Evolutionary conservation across 129 eudicot genomes (phyloP).

Genomic region (sunflower (Helianthus annuus)): DNA sequence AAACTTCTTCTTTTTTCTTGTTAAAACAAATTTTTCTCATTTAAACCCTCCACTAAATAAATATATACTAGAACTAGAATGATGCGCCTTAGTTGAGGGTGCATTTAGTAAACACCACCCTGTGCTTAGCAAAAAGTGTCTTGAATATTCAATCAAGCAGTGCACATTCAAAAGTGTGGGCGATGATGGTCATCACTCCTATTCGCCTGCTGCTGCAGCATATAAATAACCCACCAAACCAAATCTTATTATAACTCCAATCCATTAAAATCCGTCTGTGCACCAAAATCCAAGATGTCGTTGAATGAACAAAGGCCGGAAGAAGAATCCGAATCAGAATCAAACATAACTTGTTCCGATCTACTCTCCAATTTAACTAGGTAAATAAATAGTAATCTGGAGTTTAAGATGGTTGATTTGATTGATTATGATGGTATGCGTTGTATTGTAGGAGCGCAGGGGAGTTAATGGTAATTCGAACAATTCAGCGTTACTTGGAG

Average conservation of each 20-base stretch:
- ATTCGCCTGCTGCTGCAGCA: background rate
- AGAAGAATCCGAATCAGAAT: constrained; percentile 7
- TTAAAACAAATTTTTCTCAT: too few species aligned
- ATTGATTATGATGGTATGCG: background rate
- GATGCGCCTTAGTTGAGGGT: too few species aligned
- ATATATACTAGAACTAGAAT: too few species aligned
- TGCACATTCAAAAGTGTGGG: constrained; percentile 2
- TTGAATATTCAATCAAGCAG: too few species aligned
- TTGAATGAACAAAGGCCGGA: background rate
- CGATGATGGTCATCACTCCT: background rate
- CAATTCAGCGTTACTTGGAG: background rate
- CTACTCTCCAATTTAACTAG: constrained; percentile 1
- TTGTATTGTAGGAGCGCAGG: constrained; percentile 12
- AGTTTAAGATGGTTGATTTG: background rate
- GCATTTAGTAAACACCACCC: too few species aligned
- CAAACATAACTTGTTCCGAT: constrained; percentile 14
- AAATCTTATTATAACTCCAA: background rate
- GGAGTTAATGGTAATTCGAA: constrained; percentile 28
- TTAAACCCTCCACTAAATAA: too few species aligned
- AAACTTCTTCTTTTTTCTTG: too few species aligned
- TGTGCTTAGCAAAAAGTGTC: too few species aligned
- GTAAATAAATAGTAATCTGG: constrained; percentile 10
- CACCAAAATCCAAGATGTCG: constrained; percentile 13
- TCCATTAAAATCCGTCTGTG: background rate
- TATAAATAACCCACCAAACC: background rate